Evolutionary conservation across 2,329 filamentous ascomycete species (phyloP).

Genomic region (Arthrobotrys sinensis): DNA sequence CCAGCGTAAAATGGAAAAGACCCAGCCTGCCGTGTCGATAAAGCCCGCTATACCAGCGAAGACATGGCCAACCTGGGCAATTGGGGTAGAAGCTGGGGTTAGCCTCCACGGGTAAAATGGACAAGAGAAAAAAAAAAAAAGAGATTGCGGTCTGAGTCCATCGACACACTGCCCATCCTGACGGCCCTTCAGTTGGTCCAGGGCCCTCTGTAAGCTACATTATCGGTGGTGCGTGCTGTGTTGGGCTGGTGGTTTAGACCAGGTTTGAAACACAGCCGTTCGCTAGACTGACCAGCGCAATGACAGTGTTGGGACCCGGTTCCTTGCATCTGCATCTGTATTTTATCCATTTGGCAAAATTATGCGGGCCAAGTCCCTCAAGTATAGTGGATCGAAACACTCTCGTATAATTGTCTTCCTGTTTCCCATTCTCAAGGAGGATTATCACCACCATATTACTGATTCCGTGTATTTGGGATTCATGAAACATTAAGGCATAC

Average conservation of each 20-base stretch:
- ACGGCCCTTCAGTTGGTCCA: conserved; percentile 19
- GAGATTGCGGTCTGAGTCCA: conserved; percentile 46
- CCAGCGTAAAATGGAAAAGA: conserved; percentile 21
- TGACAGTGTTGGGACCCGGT: conserved; percentile 47
- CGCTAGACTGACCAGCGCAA: conserved; percentile 54
- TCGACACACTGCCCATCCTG: background rate
- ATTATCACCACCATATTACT: conserved; percentile 20
- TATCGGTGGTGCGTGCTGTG: conserved; percentile 34
- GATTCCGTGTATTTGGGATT: conserved; percentile 33
- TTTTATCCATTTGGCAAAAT: conserved; percentile 60
- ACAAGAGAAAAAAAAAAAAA: conserved; percentile 27
- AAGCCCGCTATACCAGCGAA: conserved; percentile 36
- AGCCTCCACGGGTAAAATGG: conserved; percentile 42
- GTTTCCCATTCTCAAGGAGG: conserved; percentile 8
- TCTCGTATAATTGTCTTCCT: conserved; percentile 11
- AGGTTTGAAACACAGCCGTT: conserved; percentile 59
- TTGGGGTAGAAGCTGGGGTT: conserved; percentile 36
- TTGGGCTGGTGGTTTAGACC: conserved; percentile 43
- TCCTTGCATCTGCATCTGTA: conserved; percentile 45
- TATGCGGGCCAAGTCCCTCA: conserved; percentile 61
- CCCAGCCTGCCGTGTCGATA: conserved; percentile 44
- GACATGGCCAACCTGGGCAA: conserved; percentile 35
- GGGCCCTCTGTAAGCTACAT: conserved; percentile 7
- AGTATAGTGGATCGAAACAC: conserved; percentile 58
- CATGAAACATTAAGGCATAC: conserved; percentile 46